A percentile compares a stretch with the other conserved stretches of the same genome.
Evolutionary conservation across 495 filamentous ascomycete species (phyloP).

Genomic region (Daldinia grandis): DNA sequence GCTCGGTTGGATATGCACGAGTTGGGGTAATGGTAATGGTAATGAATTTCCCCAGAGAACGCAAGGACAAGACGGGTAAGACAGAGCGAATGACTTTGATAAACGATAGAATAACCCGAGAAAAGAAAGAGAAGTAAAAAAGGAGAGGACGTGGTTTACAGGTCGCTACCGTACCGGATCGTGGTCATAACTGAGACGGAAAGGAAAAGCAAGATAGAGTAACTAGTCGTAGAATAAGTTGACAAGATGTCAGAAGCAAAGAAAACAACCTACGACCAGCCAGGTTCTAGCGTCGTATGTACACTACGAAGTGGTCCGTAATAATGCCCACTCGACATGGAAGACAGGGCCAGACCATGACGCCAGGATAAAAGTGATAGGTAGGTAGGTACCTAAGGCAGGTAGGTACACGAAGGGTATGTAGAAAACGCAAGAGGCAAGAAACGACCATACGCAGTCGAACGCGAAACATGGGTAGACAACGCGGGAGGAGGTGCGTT

Average conservation of each 20-base stretch:
- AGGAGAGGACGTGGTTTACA: conserved; percentile 8
- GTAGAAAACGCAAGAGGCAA: conserved; percentile 1
- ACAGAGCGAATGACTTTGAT: conserved; percentile 9
- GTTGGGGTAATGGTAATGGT: conserved; percentile 27
- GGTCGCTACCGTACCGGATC: conserved; percentile 26
- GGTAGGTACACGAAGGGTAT: not conserved
- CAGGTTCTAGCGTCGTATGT: conserved; percentile 40
- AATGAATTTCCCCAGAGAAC: conserved; percentile 27
- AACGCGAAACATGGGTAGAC: conserved; percentile 24
- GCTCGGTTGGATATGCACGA: conserved; percentile 36
- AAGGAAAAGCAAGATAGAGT: conserved; percentile 23
- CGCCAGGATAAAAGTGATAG: conserved; percentile 36
- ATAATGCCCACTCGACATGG: conserved; percentile 38
- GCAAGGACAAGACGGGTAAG: conserved; percentile 23
- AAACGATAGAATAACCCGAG: conserved; percentile 15
- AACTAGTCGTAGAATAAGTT: conserved; percentile 14
- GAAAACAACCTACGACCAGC: conserved; percentile 33
- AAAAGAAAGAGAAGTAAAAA: conserved; percentile 25
- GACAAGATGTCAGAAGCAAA: conserved; percentile 35
- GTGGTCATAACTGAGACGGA: conserved; percentile 27
- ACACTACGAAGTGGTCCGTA: conserved; percentile 27
- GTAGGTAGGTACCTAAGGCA: not conserved
- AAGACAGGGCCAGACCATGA: conserved; percentile 38
- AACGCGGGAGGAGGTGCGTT: conserved; percentile 29
- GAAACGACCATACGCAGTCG: conserved; percentile 6